Evolutionary conservation across 1,139 yeast species (phyloP).

Genomic region (Suhomyces terraborum): DNA sequence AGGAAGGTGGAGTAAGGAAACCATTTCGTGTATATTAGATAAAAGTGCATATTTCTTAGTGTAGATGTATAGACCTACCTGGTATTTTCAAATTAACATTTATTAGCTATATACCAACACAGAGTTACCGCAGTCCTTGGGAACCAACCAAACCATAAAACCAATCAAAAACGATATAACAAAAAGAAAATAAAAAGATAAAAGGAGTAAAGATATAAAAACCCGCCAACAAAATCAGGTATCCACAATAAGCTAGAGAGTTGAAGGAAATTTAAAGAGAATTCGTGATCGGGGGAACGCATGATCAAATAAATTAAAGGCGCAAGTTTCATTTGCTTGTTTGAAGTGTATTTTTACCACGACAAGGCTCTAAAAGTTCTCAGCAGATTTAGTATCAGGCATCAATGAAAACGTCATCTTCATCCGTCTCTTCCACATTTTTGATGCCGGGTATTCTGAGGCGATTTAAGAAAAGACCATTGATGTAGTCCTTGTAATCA

Average conservation of each 20-base stretch:
- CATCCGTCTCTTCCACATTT: constrained; percentile 30
- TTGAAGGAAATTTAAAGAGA: not conserved
- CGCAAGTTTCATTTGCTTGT: not conserved
- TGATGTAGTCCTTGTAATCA: constrained; percentile 21
- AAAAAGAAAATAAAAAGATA: not conserved
- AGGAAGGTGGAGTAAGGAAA: constrained; percentile 11
- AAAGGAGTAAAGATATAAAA: not conserved
- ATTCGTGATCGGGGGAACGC: no score
- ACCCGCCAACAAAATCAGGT: no score
- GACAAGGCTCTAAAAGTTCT: constrained; percentile 2
- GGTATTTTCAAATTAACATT: not conserved
- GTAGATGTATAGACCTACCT: not conserved
- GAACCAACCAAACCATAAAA: constrained; percentile 10
- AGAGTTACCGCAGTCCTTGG: constrained; percentile 2
- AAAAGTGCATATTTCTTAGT: constrained; percentile 5
- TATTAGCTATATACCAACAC: constrained; percentile 10
- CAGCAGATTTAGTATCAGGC: constrained; percentile 16
- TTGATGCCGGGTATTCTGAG: constrained; percentile 21
- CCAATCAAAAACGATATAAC: constrained; percentile 2
- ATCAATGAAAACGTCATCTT: constrained; percentile 33
- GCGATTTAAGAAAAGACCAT: constrained; percentile 23
- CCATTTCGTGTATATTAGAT: constrained; percentile 10
- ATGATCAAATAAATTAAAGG: not conserved
- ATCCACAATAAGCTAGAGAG: not conserved
- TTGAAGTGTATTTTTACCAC: constrained; percentile 10